These are phyloP conservation scores for Grigorovia transvaalensis DNA, from an alignment of 805 yeast genomes.

Conservation along the genomic window DNA sequence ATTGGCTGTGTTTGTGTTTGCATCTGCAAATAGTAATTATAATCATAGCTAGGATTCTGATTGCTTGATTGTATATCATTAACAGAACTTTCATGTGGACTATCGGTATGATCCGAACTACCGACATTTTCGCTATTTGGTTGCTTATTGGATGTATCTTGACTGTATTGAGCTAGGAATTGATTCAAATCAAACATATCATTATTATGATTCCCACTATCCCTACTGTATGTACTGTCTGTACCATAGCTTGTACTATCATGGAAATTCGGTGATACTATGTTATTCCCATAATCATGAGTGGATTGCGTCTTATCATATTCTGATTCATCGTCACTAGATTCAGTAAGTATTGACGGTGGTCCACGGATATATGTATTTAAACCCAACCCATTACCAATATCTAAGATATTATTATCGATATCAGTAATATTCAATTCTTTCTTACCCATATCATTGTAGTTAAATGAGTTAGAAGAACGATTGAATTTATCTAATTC, in stretches of 20 bases:
- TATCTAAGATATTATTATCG: constrained; percentile 18
- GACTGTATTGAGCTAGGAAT: background rate
- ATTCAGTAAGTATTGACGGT: constrained; percentile 31
- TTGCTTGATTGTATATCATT: too few species aligned
- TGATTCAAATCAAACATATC: background rate
- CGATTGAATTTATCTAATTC: background rate
- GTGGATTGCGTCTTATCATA: background rate
- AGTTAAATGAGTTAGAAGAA: background rate
- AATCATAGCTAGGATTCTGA: constrained; percentile 2
- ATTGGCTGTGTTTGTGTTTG: background rate
- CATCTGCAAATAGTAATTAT: constrained; percentile 1
- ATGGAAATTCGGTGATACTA: background rate
- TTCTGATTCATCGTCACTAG: constrained; percentile 3
- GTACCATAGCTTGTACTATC: background rate
- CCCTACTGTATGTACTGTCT: constrained; percentile 4
- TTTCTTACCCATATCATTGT: background rate
- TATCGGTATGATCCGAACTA: background rate
- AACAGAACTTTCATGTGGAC: background rate
- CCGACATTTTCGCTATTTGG: background rate
- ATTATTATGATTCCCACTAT: background rate
- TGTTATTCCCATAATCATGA: background rate
- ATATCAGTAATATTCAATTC: background rate
- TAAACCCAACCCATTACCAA: constrained; percentile 30
- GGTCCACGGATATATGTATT: constrained; percentile 30
- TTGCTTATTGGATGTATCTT: background rate